Conservation (phyloP, 164 flowering plant genomes). For the Magnolia sinica region DNA sequence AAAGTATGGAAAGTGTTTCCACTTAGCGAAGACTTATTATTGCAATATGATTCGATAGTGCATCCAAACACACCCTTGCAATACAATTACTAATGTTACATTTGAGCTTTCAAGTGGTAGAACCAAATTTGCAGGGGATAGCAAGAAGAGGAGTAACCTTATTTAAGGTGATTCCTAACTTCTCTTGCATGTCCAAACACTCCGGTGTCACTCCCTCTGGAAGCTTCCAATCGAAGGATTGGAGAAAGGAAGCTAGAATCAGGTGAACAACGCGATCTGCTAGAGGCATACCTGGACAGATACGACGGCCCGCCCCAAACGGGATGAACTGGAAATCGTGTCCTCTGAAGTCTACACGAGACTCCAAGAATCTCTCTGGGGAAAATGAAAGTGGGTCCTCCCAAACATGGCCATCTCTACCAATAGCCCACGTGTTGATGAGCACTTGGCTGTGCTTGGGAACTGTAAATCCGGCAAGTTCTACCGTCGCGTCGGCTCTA, state of each 20-base stretch:
- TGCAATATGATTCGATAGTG: too few relatives aligned
- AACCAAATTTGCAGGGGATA: background rate
- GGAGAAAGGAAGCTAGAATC: slow-evolving; percentile 13
- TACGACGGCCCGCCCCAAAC: slow-evolving; percentile 18
- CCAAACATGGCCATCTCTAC: background rate
- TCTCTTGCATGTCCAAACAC: slow-evolving; percentile 13
- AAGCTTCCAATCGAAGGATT: slow-evolving; percentile 17
- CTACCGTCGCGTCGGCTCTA: slow-evolving; percentile 21
- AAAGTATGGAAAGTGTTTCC: too few relatives aligned
- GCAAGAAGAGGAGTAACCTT: background rate
- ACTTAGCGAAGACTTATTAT: too few relatives aligned
- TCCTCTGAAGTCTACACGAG: background rate
- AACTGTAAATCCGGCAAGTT: slow-evolving; percentile 26
- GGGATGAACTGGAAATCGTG: slow-evolving; percentile 3
- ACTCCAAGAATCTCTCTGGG: background rate
- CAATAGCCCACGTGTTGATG: slow-evolving; percentile 38
- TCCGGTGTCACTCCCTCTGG: background rate
- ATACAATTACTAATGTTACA: too few relatives aligned
- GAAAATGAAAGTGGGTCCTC: background rate
- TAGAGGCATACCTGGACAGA: slow-evolving; percentile 13
- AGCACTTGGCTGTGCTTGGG: slow-evolving; percentile 33
- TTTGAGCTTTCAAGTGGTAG: too few relatives aligned
- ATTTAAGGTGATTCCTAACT: slow-evolving; percentile 11
- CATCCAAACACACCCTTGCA: too few relatives aligned
- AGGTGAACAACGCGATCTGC: slow-evolving; percentile 11